Base-by-base conservation (phyloP, 352 stramenopile species). In the Globisporangium lucens region DNA sequence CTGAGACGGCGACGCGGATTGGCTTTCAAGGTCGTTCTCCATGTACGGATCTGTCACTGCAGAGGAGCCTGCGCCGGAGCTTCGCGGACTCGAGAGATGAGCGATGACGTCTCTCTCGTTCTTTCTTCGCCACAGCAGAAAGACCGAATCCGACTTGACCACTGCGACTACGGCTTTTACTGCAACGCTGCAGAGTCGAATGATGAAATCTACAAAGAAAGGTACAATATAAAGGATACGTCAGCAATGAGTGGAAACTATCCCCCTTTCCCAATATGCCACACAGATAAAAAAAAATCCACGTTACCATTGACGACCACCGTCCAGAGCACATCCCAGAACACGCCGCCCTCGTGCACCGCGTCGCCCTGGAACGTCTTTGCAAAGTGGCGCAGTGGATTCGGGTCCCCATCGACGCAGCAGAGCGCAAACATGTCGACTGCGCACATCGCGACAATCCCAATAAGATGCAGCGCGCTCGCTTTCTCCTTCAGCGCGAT, bases 401-500 rank as follows among this genome's bases (percentile, higher is more conserved):
- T 94, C 38, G 72, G 66, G 27, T 91, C 76, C 20, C 86, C 83
- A 52, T 87, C 81, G 22, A 94, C 57, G 20, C 71, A 82, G 67
- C 75, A 83, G 55, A 94, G 71, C 53, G 80, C 84, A 22, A 89
- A 68, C 65, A 84, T 79, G 60, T 92, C 74, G 52, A 92, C 69
- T 0, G 68, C 65, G 36, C 79, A 91, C 69, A 92, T 87, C 5
- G 61, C 65, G 3, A 88, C 58, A 38, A 93, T 89, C 3, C 73
- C 73, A 4, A 82, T 13, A 2, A 94, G 68, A 20, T 87, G 74
- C 68, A 78, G 68, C 13, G 53, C 66, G 63, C 73, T 94, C 12
- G 83, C 80, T 36, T 86, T 83, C 17, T 94, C 87, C 62, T 94
- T 93, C n/a, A 90, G 70, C 58, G 83, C 82, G 55, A 94, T 77